A percentile compares a stretch with the other conserved stretches of the same genome.
Conservation (phyloP, 371 early-diverging fungal species). For the Mucor ambiguus region DNA sequence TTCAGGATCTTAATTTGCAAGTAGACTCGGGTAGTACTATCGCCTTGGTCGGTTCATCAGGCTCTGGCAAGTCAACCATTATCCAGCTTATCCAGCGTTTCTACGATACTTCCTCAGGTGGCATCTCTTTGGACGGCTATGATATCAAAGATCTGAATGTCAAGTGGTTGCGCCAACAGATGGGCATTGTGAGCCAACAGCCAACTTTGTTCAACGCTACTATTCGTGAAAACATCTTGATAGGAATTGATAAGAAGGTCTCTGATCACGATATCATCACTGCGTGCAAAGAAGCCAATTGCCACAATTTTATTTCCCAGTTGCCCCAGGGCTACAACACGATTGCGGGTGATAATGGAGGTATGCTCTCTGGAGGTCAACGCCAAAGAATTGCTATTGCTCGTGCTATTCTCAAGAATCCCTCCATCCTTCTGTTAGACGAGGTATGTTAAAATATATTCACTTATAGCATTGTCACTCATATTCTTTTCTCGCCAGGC, state of each 20-base stretch:
- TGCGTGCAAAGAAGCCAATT: conserved; percentile 74
- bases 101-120: conserved; percentile 61
- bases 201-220: conserved; percentile 75
- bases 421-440: conserved; percentile 70
- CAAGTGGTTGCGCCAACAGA: conserved; percentile 58
- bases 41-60: conserved; percentile 71
- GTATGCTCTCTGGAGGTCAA: conserved; percentile 85
- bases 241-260: conserved; percentile 51
- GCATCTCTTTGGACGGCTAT: conserved; percentile 58
- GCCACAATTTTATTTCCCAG: conserved; percentile 62
- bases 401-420: conserved; percentile 70
- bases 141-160: conserved; percentile 55
- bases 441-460: conserved; percentile 49
- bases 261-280: conserved; percentile 56
- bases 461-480: conserved; percentile 42
- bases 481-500: conserved; percentile 51
- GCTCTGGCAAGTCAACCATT: conserved; percentile 71
- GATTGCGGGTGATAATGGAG: conserved; percentile 51
- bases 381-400: conserved; percentile 82
- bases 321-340: conserved; percentile 79
- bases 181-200: conserved; percentile 73
- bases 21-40: conserved; percentile 65
- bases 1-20: conserved; percentile 56
- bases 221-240: conserved; percentile 73
- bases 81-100: conserved; percentile 66